These are phyloP conservation scores for Verticillium tricorpus DNA, from an alignment of 2,329 filamentous ascomycete species.

Conservation along the genomic window DNA sequence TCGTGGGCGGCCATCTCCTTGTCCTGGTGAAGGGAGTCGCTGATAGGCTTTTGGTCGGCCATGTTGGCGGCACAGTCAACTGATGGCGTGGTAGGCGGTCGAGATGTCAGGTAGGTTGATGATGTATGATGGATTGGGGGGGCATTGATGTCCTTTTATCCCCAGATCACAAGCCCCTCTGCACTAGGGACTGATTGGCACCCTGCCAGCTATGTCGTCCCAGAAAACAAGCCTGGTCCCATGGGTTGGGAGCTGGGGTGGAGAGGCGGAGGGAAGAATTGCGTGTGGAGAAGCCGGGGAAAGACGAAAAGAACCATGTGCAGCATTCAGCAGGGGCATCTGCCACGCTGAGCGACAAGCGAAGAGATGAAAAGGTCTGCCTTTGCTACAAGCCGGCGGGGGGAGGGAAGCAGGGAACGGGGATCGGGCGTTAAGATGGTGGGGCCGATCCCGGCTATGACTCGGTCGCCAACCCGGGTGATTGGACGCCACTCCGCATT, in stretches of 20 bases:
- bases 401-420: not conserved
- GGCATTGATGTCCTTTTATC: not conserved
- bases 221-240: not conserved
- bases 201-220: not conserved
- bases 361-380: not conserved
- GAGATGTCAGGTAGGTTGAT: not conserved
- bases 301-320: not conserved
- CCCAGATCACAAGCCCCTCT: not conserved
- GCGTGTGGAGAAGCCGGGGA: not conserved
- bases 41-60: slow-evolving; percentile 13
- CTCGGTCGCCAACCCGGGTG: not conserved
- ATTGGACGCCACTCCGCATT: not conserved
- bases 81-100: not conserved
- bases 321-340: not conserved
- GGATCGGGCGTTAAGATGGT: not conserved
- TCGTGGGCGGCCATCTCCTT: slow-evolving; percentile 2
- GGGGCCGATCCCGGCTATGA: not conserved
- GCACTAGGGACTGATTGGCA: not conserved
- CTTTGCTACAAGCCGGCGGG: not conserved
- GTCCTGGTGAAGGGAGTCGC: not conserved
- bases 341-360: not conserved
- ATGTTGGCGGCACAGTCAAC: slow-evolving; percentile 13
- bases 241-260: not conserved
- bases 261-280: not conserved
- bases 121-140: not conserved